Evolutionary conservation across 352 stramenopile species (phyloP).

Genomic region (Phytophthora sp.): DNA sequence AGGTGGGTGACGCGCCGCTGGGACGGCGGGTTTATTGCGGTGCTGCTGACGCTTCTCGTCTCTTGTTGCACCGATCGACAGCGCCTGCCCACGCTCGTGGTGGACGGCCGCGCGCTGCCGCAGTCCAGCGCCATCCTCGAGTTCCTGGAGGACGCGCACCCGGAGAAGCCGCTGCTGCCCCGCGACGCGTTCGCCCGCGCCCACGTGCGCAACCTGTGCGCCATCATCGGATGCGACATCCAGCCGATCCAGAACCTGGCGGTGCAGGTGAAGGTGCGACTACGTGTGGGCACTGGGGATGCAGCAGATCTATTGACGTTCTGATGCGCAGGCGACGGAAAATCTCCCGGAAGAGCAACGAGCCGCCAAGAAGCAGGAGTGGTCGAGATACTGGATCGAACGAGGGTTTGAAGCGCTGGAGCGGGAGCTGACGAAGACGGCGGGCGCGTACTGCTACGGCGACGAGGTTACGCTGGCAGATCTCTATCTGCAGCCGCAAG

Average conservation of each 20-base stretch:
- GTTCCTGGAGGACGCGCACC: constrained; percentile 91
- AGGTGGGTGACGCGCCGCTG: no score
- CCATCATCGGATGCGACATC: constrained; percentile 92
- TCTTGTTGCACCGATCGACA: constrained; percentile 17
- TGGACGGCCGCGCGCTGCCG: constrained; percentile 68
- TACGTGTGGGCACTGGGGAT: neutral
- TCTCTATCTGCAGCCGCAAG: constrained; percentile 90
- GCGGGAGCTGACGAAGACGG: constrained; percentile 53
- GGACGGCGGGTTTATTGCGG: no score
- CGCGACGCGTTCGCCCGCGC: constrained; percentile 68
- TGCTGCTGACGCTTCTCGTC: no score
- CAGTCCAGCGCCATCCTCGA: constrained; percentile 94
- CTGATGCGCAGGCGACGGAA: constrained; percentile 30
- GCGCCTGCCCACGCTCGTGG: constrained; percentile 87
- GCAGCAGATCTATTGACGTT: neutral
- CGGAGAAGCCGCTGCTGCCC: constrained; percentile 77
- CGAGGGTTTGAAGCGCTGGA: constrained; percentile 90
- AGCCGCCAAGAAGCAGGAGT: constrained; percentile 43
- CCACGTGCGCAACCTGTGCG: constrained; percentile 86
- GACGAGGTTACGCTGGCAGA: constrained; percentile 90
- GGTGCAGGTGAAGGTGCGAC: constrained; percentile 65
- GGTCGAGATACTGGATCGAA: constrained; percentile 75
- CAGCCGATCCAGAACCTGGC: constrained; percentile 92
- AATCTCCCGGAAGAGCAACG: constrained; percentile 63
- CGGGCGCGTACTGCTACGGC: constrained; percentile 73